Conservation (phyloP, 73 alveolate species). For the Tetrahymena elliotti region DNA sequence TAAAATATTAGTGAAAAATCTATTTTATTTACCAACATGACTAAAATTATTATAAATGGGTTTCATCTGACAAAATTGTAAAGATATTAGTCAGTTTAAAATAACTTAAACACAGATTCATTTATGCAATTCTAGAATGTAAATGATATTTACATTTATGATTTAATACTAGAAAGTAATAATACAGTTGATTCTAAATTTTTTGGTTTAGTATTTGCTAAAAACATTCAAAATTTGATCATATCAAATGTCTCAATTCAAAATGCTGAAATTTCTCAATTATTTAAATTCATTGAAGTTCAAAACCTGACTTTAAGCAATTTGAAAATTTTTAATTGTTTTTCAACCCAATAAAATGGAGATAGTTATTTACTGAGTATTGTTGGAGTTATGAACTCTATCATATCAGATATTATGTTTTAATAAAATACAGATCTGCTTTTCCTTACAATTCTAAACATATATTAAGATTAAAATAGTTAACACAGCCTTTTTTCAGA, state of each 20-base stretch:
- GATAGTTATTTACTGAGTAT: neutral
- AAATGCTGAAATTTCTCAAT: neutral
- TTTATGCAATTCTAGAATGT: neutral
- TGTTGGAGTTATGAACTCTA: neutral
- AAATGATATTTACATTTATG: neutral
- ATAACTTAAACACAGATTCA: neutral
- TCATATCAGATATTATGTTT: neutral
- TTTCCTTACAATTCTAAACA: neutral
- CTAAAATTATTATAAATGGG: no score
- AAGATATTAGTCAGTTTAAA: neutral
- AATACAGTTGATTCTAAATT: neutral
- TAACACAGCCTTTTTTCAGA: neutral
- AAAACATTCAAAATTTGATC: neutral
- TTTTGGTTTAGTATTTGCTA: no score
- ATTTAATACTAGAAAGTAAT: neutral
- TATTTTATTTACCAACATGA: neutral
- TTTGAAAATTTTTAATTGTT: neutral
- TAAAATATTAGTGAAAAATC: neutral
- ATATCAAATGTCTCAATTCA: neutral
- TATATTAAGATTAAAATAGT: neutral
- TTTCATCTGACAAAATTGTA: neutral
- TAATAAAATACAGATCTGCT: neutral
- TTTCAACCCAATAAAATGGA: neutral
- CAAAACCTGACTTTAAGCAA: neutral
- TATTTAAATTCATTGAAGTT: neutral